Percentiles rank a stretch among this genome's conserved stretches.
phyloP scores from a whole-genome alignment of 306 rosid species.

The Oemleria cerasiformis region DNA sequence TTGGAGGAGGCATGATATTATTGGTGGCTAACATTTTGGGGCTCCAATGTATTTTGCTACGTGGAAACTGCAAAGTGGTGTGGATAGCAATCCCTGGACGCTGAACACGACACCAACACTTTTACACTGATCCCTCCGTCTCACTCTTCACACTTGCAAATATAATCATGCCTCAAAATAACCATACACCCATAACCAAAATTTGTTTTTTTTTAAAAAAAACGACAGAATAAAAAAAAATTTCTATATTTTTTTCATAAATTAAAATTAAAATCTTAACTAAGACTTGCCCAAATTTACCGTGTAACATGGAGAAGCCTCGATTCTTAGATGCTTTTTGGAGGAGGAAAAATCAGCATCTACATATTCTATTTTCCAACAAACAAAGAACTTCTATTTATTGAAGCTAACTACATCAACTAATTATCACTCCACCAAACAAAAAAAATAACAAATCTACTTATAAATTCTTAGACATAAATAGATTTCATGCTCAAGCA shows the following conservation, averaged over 20 bases:
- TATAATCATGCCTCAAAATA: not conserved
- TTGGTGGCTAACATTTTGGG: too few species aligned
- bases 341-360: not conserved
- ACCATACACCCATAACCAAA: not conserved
- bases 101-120: conserved; percentile 7
- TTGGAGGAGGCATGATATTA: too few species aligned
- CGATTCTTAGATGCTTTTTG: not conserved
- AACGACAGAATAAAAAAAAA: not conserved
- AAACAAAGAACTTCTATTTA: not conserved
- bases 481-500: not conserved
- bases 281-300: not conserved
- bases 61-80: too few species aligned
- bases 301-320: not conserved
- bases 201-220: not conserved
- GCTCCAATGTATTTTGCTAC: too few species aligned
- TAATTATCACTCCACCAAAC: not conserved
- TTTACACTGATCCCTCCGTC: not conserved
- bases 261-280: not conserved
- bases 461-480: not conserved
- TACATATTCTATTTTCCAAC: not conserved
- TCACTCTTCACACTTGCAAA: not conserved
- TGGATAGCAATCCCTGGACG: too few species aligned
- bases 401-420: not conserved
- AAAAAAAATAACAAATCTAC: not conserved
- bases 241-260: not conserved